phyloP scores from a whole-genome alignment of 1,284 basidiomycete species.

The Singerocomus inundabilis region DNA sequence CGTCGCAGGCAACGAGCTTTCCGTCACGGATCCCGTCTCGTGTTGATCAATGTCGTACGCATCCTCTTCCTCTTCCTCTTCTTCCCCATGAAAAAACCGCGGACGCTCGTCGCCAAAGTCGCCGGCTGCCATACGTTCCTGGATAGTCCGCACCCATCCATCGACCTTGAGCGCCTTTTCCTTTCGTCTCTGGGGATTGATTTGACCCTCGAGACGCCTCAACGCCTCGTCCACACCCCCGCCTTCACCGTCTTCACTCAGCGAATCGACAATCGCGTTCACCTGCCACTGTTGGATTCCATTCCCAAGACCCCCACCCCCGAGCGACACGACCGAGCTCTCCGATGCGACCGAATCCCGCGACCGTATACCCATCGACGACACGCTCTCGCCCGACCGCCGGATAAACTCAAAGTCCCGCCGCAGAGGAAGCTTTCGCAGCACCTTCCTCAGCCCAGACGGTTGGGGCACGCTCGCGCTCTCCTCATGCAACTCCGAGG shows the following conservation, averaged over 20 bases:
- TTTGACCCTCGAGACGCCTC: conserved; percentile 76
- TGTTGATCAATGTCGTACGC: conserved; percentile 39
- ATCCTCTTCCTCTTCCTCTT: conserved; percentile 43
- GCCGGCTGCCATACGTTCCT: conserved; percentile 58
- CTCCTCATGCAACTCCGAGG: conserved; percentile 42
- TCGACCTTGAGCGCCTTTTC: conserved; percentile 77
- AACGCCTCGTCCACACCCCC: conserved; percentile 82
- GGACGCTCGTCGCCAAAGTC: conserved; percentile 57
- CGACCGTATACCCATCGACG: conserved; percentile 70
- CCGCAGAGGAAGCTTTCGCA: conserved; percentile 62
- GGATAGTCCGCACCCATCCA: conserved; percentile 74
- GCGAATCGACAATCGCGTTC: conserved; percentile 72
- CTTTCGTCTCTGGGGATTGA: conserved; percentile 66
- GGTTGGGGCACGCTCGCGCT: conserved; percentile 39
- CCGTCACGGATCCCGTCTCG: conserved; percentile 27
- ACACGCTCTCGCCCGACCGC: conserved; percentile 64
- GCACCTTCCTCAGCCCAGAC: conserved; percentile 54
- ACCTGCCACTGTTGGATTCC: conserved; percentile 75
- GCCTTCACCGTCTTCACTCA: conserved; percentile 70
- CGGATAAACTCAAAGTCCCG: conserved; percentile 77
- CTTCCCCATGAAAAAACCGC: conserved; percentile 43
- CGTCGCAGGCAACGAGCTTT: conserved; percentile 16
- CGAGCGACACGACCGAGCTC: conserved; percentile 44
- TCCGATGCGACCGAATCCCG: conserved; percentile 52
- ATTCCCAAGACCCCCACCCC: conserved; percentile 44